Conservation (phyloP, 2,329 filamentous ascomycete genomes). For the Botrytis squamosa region DNA sequence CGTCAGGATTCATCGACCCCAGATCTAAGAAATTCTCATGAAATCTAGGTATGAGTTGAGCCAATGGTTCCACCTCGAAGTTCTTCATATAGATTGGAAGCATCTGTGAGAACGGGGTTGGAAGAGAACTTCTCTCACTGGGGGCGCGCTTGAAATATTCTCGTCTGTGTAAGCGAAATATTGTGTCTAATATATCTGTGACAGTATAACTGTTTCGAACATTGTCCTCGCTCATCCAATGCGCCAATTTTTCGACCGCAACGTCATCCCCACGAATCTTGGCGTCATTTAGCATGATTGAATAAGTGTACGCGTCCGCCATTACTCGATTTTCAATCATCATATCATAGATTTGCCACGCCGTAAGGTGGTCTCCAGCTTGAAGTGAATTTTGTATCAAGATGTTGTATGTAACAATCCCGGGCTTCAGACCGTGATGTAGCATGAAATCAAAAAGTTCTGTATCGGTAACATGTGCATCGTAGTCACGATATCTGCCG, state of each 20-base stretch:
- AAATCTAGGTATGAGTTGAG: constrained; percentile 35
- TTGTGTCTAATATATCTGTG: constrained; percentile 49
- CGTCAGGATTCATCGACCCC: neutral
- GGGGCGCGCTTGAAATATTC: constrained; percentile 3
- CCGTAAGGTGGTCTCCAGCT: constrained; percentile 60
- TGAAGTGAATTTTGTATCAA: constrained; percentile 70
- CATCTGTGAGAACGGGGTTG: constrained; percentile 36
- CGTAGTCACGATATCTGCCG: constrained; percentile 39
- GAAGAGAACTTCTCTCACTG: constrained; percentile 12
- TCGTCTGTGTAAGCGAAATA: constrained; percentile 7
- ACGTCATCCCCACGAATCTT: constrained; percentile 46
- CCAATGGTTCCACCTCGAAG: constrained; percentile 37
- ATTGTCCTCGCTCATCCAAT: constrained; percentile 49
- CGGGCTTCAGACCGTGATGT: constrained; percentile 60
- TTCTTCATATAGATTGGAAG: constrained; percentile 37
- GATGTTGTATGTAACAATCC: constrained; percentile 62
- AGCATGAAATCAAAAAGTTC: constrained; percentile 57
- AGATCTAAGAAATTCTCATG: constrained; percentile 12
- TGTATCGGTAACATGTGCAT: constrained; percentile 49
- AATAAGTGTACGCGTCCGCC: constrained; percentile 66
- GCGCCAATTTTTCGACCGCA: constrained; percentile 55
- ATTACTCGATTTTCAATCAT: constrained; percentile 58
- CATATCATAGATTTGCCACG: constrained; percentile 63
- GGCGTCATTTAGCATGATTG: constrained; percentile 69
- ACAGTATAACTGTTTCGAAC: constrained; percentile 50